Evolutionary conservation across 1,139 yeast species (phyloP).

Genomic region (Yamadazyma atlantica): DNA sequence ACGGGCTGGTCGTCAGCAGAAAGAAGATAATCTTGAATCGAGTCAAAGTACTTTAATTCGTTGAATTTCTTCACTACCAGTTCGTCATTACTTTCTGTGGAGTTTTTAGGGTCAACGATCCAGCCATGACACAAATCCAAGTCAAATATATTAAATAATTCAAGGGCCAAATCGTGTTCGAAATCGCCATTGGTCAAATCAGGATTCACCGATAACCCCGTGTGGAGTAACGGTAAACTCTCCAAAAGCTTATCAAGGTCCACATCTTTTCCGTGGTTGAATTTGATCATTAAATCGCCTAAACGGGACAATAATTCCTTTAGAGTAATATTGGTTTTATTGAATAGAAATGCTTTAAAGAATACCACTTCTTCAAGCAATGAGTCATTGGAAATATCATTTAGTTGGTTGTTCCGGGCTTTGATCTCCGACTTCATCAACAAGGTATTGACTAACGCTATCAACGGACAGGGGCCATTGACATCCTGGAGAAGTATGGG

Average conservation of each 20-base stretch:
- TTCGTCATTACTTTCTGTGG: neutral
- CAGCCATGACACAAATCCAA: conserved; percentile 53
- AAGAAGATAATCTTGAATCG: conserved; percentile 42
- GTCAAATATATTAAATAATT: conserved; percentile 40
- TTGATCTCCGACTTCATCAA: conserved; percentile 45
- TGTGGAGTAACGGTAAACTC: conserved; percentile 62
- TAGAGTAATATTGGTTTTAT: conserved; percentile 18
- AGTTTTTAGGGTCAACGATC: conserved; percentile 24
- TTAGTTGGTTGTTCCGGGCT: conserved; percentile 13
- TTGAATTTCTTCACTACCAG: conserved; percentile 22
- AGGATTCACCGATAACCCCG: conserved; percentile 77
- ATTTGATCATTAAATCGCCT: conserved; percentile 42
- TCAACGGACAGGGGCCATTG: conserved; percentile 88
- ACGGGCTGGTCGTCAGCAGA: conserved; percentile 5
- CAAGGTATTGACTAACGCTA: conserved; percentile 76
- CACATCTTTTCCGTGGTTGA: conserved; percentile 17
- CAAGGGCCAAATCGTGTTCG: conserved; percentile 35
- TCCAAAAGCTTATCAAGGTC: conserved; percentile 41
- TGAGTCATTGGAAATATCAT: conserved; percentile 8
- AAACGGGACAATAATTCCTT: conserved; percentile 41
- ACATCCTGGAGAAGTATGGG: conserved; percentile 76
- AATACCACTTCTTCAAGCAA: conserved; percentile 7
- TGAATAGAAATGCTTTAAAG: conserved; percentile 8
- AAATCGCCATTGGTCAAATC: conserved; percentile 62
- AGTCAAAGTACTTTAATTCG: conserved; percentile 42